Percentiles rank a stretch among this genome's conserved stretches.
Conservation (phyloP, 164 flowering plant species). For the Umbilicus rupestris region DNA sequence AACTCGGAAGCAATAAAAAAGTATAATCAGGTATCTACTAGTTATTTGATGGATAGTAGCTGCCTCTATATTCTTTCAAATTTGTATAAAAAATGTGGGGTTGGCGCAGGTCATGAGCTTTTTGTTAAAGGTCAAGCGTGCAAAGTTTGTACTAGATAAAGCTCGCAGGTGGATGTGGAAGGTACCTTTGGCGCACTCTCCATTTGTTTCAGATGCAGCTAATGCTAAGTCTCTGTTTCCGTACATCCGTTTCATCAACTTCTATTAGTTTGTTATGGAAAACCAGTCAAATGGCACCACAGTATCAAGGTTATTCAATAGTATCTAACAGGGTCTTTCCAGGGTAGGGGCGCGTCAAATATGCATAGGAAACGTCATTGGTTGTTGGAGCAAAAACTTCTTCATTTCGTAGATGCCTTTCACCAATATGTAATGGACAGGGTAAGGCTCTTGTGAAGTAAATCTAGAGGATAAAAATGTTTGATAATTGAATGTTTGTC, state of each 20-base stretch:
- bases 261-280: background rate
- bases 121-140: constrained; percentile 86
- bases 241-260: no score
- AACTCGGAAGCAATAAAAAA: constrained; percentile 77
- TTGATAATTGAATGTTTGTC: background rate
- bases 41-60: constrained; percentile 5
- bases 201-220: background rate
- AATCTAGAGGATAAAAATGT: background rate
- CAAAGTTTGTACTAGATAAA: constrained; percentile 93
- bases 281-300: background rate
- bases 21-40: constrained; percentile 70
- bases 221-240: background rate
- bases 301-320: background rate
- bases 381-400: constrained; percentile 93
- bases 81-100: constrained; percentile 1
- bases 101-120: constrained; percentile 73
- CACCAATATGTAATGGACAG: constrained; percentile 99
- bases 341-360: constrained; percentile 53
- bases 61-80: background rate
- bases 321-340: constrained; percentile 10
- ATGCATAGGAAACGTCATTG: constrained; percentile 57
- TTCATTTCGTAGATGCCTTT: constrained; percentile 96
- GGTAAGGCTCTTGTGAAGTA: constrained; percentile 29
- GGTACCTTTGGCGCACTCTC: constrained; percentile 24
- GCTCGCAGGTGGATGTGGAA: constrained; percentile 98